These are phyloP conservation scores for Pichia heedii DNA, from an alignment of 805 yeast genomes.

Conservation along the genomic window DNA sequence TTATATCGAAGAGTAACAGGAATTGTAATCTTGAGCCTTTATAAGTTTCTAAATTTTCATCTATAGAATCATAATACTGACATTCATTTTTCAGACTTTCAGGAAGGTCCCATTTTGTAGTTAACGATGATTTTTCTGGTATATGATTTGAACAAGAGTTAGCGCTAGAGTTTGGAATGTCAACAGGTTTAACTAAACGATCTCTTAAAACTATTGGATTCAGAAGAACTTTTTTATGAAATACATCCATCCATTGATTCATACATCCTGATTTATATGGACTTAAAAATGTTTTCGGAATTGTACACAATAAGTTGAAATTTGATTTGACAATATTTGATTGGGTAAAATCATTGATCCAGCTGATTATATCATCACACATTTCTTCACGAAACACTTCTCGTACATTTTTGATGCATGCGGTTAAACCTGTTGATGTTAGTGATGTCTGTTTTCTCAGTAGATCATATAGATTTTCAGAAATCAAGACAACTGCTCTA, in stretches of 20 bases:
- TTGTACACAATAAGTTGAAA: conserved; percentile 35
- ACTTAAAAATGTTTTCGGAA: conserved; percentile 50
- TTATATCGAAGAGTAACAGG: conserved; percentile 54
- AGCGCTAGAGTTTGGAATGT: not conserved
- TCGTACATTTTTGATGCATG: conserved; percentile 55
- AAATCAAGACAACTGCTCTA: conserved; percentile 56
- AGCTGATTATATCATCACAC: conserved; percentile 61
- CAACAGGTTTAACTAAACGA: not conserved
- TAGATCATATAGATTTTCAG: conserved; percentile 41
- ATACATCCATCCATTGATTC: conserved; percentile 17
- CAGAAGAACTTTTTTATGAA: conserved; percentile 23
- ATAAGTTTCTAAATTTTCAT: conserved; percentile 8
- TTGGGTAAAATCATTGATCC: conserved; percentile 53
- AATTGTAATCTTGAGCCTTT: conserved; percentile 50
- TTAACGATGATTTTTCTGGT: conserved; percentile 15
- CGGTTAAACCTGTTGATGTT: conserved; percentile 54
- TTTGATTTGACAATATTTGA: conserved; percentile 45
- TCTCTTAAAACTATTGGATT: conserved; percentile 14
- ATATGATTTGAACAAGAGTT: not conserved
- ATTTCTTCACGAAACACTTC: conserved; percentile 74
- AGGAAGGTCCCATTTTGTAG: conserved; percentile 39
- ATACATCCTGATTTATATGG: conserved; percentile 51
- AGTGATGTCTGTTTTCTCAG: conserved; percentile 46
- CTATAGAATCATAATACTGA: conserved; percentile 30
- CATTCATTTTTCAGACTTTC: conserved; percentile 36